Evolutionary conservation across 306 rosid genomes (phyloP).

Genomic region (Carpinus fangiana): DNA sequence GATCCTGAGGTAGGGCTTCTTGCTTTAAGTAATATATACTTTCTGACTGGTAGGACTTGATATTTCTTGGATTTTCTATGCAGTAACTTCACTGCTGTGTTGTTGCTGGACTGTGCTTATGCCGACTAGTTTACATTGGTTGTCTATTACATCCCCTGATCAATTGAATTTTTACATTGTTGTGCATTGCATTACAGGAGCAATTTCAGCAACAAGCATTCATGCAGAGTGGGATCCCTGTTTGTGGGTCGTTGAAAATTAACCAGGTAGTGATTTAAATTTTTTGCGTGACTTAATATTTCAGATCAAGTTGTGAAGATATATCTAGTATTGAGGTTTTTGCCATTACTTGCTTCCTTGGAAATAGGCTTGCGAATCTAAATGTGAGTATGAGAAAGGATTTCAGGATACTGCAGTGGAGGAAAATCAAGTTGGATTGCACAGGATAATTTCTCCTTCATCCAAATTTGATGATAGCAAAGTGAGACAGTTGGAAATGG

Average conservation of each 20-base stretch:
- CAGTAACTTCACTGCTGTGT: no score
- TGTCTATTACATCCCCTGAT: conserved; percentile 18
- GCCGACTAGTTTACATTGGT: conserved; percentile 17
- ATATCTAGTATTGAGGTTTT: conserved; percentile 13
- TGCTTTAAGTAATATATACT: conserved; percentile 10
- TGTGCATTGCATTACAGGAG: conserved; percentile 34
- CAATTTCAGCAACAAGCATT: conserved; percentile 36
- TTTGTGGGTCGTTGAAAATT: conserved; percentile 30
- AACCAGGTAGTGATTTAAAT: conserved; percentile 35
- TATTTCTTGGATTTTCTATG: conserved; percentile 1
- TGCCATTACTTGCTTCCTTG: conserved; percentile 26
- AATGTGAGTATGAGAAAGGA: conserved; percentile 13
- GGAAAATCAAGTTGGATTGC: conserved; percentile 35
- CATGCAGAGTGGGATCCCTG: conserved; percentile 27
- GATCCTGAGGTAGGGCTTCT: no score
- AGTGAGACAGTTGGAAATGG: conserved; percentile 31
- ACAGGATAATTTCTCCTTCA: conserved; percentile 26
- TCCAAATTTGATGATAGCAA: conserved; percentile 22
- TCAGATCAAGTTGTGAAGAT: conserved; percentile 9
- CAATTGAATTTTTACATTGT: conserved; percentile 14
- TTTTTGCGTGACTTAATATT: conserved; percentile 13
- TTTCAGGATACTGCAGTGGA: conserved; percentile 40
- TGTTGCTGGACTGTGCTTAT: not conserved
- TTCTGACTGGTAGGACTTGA: conserved; percentile 18
- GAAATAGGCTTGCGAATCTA: conserved; percentile 29